Evolutionary conservation across 2,329 filamentous ascomycete genomes (phyloP).

Genomic region (Dendryphion nanum): DNA sequence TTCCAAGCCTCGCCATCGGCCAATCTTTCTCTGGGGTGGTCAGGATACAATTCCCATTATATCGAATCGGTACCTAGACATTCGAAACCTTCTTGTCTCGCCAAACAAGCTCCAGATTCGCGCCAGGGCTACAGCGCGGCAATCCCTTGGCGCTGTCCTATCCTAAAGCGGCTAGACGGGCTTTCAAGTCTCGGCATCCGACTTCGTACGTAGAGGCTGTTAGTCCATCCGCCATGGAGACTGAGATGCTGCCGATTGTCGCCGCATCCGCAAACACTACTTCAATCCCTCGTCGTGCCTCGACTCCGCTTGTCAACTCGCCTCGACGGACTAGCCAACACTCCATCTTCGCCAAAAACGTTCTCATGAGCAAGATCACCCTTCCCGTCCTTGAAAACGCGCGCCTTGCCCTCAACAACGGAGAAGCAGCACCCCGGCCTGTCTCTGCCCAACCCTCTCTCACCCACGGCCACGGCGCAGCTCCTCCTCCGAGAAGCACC

Average conservation of each 20-base stretch:
- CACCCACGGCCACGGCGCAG: conserved; percentile 1
- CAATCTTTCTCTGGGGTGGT: too few species aligned
- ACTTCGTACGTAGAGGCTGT: too few species aligned
- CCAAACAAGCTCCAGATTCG: conserved; percentile 2
- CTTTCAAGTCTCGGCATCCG: too few species aligned
- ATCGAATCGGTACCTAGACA: too few species aligned
- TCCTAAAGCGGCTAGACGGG: too few species aligned
- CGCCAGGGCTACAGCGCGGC: not conserved
- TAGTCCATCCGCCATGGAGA: conserved; percentile 4
- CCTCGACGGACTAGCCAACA: conserved; percentile 44
- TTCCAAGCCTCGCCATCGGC: too few species aligned
- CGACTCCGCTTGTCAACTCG: conserved; percentile 15
- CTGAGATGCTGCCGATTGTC: conserved; percentile 6
- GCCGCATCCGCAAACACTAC: conserved; percentile 13
- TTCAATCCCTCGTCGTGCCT: conserved; percentile 14
- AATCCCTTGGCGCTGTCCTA: not conserved
- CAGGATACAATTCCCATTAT: too few species aligned
- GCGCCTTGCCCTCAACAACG: not conserved
- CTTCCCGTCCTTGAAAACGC: conserved; percentile 17
- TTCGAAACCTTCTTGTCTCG: too few species aligned
- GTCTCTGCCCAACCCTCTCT: conserved; percentile 16
- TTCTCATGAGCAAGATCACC: conserved; percentile 48
- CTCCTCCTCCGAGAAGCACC: conserved; percentile 7
- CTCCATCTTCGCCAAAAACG: conserved; percentile 50
- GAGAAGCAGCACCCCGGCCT: conserved; percentile 14